phyloP scores from a whole-genome alignment of 352 stramenopile genomes.

The Phytopythium litorale region DNA sequence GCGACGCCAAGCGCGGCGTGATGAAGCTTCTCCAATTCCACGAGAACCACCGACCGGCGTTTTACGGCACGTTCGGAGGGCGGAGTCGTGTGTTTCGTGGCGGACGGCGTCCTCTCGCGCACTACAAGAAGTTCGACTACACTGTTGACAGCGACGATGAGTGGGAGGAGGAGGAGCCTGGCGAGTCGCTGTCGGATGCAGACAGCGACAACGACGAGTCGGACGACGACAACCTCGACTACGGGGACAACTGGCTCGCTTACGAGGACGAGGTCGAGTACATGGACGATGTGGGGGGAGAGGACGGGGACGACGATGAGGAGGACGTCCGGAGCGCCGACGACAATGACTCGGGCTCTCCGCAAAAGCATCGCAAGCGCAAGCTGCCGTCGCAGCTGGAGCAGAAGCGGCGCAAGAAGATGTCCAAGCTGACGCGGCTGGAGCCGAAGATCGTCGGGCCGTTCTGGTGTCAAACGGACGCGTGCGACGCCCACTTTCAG shows the following conservation, averaged over 20 bases:
- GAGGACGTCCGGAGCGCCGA: slow-evolving; percentile 17
- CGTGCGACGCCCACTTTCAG: slow-evolving; percentile 13
- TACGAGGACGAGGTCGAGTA: slow-evolving; percentile 89
- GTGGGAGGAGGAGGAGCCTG: slow-evolving; percentile 86
- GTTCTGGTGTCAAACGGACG: slow-evolving; percentile 20
- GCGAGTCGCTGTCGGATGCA: slow-evolving; percentile 73
- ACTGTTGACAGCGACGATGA: slow-evolving; percentile 83
- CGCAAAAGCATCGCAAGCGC: slow-evolving; percentile 24
- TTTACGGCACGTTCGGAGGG: slow-evolving; percentile 73
- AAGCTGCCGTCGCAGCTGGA: slow-evolving; percentile 53
- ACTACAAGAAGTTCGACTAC: slow-evolving; percentile 71
- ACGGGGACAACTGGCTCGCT: slow-evolving; percentile 80
- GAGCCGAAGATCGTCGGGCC: slow-evolving; percentile 60
- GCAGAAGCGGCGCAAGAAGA: slow-evolving; percentile 54
- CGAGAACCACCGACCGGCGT: slow-evolving; percentile 79
- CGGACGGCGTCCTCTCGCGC: slow-evolving; percentile 58
- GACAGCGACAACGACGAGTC: slow-evolving; percentile 68
- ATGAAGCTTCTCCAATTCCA: slow-evolving; percentile 89
- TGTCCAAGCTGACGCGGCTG: slow-evolving; percentile 62
- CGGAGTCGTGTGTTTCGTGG: slow-evolving; percentile 49
- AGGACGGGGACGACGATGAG: slow-evolving; percentile 11
- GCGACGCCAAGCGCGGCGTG: slow-evolving; percentile 55
- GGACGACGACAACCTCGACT: slow-evolving; percentile 78
- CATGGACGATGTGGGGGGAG: slow-evolving; percentile 38
- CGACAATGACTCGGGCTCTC: slow-evolving; percentile 18